phyloP scores from a whole-genome alignment of 441 rosid genomes.

The Francoa sonchifolia region DNA sequence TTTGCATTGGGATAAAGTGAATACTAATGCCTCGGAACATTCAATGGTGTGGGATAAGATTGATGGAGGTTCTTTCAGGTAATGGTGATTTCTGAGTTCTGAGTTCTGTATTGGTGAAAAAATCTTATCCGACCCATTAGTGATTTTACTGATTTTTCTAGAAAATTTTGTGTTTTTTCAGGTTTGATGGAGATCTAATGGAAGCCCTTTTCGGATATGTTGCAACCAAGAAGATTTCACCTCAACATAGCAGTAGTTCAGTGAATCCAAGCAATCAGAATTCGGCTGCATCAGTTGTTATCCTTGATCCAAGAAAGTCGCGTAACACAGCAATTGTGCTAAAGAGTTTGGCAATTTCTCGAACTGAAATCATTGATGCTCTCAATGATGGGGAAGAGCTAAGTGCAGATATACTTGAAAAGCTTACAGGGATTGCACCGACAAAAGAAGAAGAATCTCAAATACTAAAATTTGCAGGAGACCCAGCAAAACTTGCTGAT shows the following conservation, averaged over 20 bases:
- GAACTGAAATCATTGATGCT: conserved; percentile 38
- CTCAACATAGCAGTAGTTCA: conserved; percentile 15
- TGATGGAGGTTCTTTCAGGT: conserved; percentile 75
- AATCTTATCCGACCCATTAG: background rate
- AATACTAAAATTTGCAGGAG: conserved; percentile 48
- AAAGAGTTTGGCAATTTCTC: conserved; percentile 51
- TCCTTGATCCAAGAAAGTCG: conserved; percentile 66
- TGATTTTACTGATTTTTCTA: background rate
- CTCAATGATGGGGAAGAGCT: conserved; percentile 48
- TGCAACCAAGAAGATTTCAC: conserved; percentile 46
- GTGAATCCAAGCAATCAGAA: conserved; percentile 10
- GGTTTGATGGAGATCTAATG: conserved; percentile 84
- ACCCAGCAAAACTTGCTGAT: conserved; percentile 43
- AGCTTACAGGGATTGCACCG: conserved; percentile 57
- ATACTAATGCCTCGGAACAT: conserved; percentile 40
- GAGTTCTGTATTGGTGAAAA: background rate
- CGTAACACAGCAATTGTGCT: conserved; percentile 74
- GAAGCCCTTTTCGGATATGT: conserved; percentile 88
- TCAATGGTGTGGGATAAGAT: conserved; percentile 97
- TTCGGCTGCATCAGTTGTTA: conserved; percentile 29
- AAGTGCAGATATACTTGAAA: conserved; percentile 54
- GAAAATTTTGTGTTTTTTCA: conserved; percentile 9
- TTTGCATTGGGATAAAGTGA: conserved; percentile 87
- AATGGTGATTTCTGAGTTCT: too few species aligned
- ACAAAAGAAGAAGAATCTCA: conserved; percentile 53